These are phyloP conservation scores for Nothophaeocryptopus gaeumannii DNA, from an alignment of 2,329 filamentous ascomycete species.

Conservation along the genomic window DNA sequence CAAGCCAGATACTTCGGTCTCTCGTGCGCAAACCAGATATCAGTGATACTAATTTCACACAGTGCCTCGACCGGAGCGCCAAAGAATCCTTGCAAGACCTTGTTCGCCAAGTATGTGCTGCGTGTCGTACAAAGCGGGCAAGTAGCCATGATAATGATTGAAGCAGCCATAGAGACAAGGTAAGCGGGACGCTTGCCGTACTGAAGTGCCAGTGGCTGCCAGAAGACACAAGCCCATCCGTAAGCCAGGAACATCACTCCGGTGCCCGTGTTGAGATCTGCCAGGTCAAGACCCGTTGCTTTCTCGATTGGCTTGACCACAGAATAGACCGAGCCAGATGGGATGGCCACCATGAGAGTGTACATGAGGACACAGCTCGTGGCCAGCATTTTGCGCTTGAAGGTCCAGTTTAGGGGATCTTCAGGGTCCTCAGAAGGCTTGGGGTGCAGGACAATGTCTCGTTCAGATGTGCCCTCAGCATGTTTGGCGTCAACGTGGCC, in stretches of 20 bases:
- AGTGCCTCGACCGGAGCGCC: constrained; percentile 50
- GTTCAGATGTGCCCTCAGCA: constrained; percentile 32
- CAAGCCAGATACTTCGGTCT: constrained; percentile 32
- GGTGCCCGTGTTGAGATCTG: constrained; percentile 48
- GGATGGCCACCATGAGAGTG: constrained; percentile 49
- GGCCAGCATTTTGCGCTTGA: constrained; percentile 41
- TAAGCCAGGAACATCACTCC: constrained; percentile 52
- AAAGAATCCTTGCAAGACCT: constrained; percentile 49
- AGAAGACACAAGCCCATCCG: constrained; percentile 52
- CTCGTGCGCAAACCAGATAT: constrained; percentile 32
- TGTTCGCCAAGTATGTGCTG: constrained; percentile 48
- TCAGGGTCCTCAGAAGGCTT: constrained; percentile 45
- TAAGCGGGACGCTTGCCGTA: constrained; percentile 52
- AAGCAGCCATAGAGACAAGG: constrained; percentile 41
- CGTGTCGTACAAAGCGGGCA: constrained; percentile 44
- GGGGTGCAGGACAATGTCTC: constrained; percentile 42
- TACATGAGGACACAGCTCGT: constrained; percentile 42
- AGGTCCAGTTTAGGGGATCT: constrained; percentile 49
- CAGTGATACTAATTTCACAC: constrained; percentile 34
- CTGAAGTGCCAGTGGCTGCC: constrained; percentile 52
- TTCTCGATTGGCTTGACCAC: constrained; percentile 49
- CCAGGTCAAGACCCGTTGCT: constrained; percentile 46
- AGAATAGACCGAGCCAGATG: constrained; percentile 49
- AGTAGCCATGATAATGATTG: constrained; percentile 44
- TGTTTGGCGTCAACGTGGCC: constrained; percentile 38